phyloP scores from a whole-genome alignment of 1,139 yeast species.

The Hansenula sp. region DNA sequence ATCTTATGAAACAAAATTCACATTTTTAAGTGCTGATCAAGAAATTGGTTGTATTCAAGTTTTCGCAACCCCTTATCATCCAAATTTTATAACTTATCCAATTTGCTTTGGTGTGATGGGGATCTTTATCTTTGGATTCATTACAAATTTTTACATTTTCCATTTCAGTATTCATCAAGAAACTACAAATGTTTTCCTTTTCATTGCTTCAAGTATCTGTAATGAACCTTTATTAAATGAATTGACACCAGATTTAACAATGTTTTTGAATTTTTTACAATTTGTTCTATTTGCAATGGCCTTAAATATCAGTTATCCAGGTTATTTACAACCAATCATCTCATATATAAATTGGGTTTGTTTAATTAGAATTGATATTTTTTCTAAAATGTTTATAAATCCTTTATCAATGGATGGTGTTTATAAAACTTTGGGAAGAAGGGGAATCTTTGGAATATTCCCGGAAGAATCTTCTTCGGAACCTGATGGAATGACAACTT shows the following conservation, averaged over 20 bases:
- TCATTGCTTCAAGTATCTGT: constrained; percentile 59
- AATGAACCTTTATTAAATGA: constrained; percentile 54
- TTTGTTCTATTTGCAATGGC: constrained; percentile 57
- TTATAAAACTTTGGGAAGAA: constrained; percentile 19
- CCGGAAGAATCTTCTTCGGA: constrained; percentile 2
- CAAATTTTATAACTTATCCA: constrained; percentile 35
- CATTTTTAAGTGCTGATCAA: constrained; percentile 4
- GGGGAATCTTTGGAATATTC: constrained; percentile 7
- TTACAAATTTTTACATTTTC: constrained; percentile 37
- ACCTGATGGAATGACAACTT: constrained; percentile 1
- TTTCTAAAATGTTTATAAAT: constrained; percentile 8
- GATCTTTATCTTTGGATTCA: constrained; percentile 38
- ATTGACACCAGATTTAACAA: constrained; percentile 51
- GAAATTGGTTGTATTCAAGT: constrained; percentile 40
- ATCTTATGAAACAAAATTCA: constrained; percentile 10
- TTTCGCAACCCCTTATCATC: constrained; percentile 49
- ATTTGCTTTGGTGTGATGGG: constrained; percentile 39
- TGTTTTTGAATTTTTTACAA: constrained; percentile 50
- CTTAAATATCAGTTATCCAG: constrained; percentile 57
- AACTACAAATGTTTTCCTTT: constrained; percentile 52
- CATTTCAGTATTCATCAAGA: constrained; percentile 57
- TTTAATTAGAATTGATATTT: constrained; percentile 25
- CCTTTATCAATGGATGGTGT: constrained; percentile 16
- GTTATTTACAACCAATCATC: constrained; percentile 57
- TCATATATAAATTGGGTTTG: constrained; percentile 36